Conservation (phyloP, 2,329 filamentous ascomycete species). For the Aureobasidium uvarum region DNA sequence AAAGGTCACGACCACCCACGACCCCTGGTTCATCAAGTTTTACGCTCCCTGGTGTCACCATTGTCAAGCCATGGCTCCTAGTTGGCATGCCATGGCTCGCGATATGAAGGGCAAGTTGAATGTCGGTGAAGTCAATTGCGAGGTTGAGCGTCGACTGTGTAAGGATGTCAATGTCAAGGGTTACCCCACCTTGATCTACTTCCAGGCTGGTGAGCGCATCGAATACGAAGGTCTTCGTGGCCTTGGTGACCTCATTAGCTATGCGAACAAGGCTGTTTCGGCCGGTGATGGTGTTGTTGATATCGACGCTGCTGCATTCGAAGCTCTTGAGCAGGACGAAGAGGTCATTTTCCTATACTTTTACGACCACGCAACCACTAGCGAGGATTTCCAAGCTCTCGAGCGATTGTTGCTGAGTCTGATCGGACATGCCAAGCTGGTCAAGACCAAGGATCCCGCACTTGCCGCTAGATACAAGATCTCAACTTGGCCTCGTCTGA, state of each 20-base stretch:
- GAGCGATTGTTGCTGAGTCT: constrained; percentile 83
- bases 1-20: constrained; percentile 78
- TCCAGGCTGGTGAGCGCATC: constrained; percentile 84
- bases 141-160: constrained; percentile 80
- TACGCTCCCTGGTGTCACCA: constrained; percentile 97
- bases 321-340: constrained; percentile 83
- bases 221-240: constrained; percentile 93
- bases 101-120: constrained; percentile 89
- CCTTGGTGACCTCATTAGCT: constrained; percentile 83
- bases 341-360: constrained; percentile 98
- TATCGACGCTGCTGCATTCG: constrained; percentile 72
- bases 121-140: constrained; percentile 94
- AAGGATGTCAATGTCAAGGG: constrained; percentile 78
- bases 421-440: constrained; percentile 86
- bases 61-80: constrained; percentile 88
- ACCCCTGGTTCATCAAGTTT: constrained; percentile 99
- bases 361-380: constrained; percentile 92
- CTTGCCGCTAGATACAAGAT: constrained; percentile 87
- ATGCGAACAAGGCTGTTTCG: constrained; percentile 81
- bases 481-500: constrained; percentile 88
- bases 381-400: constrained; percentile 85
- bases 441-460: constrained; percentile 79
- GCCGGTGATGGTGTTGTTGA: constrained; percentile 74
- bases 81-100: constrained; percentile 84
- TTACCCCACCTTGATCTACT: constrained; percentile 90